Conservation (phyloP, 2,329 filamentous ascomycete species). For the Trichoderma polysporum region DNA sequence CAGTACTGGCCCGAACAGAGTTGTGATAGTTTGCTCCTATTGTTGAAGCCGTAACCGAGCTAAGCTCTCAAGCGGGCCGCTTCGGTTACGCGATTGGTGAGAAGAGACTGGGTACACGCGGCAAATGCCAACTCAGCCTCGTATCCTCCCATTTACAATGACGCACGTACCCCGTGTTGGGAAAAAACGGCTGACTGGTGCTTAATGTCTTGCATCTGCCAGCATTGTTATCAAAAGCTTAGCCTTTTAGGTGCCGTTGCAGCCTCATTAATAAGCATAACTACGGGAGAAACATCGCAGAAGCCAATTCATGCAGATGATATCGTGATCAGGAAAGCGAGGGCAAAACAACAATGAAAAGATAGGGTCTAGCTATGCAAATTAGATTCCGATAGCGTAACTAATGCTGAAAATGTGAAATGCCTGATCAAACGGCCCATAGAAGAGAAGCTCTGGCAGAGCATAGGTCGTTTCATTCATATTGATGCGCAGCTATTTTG, state of each 20-base stretch:
- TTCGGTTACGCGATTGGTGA: neutral
- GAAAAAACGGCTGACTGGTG: neutral
- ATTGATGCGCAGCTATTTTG: neutral
- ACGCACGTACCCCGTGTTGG: neutral
- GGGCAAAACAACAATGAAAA: neutral
- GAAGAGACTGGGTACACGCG: neutral
- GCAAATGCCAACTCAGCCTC: conserved; percentile 15
- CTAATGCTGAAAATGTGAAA: neutral
- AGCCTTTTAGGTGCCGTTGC: neutral
- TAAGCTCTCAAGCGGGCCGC: neutral
- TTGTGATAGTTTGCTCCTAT: neutral
- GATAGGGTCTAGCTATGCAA: neutral
- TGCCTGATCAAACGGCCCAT: too few species aligned
- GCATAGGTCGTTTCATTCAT: too few species aligned
- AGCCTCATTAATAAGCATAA: neutral
- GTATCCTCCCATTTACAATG: neutral
- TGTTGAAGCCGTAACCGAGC: neutral
- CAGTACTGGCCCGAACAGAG: neutral
- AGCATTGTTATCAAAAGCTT: neutral
- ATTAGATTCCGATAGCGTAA: neutral
- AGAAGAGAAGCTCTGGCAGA: too few species aligned
- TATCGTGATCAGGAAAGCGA: neutral
- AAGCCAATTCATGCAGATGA: neutral
- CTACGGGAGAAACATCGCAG: neutral
- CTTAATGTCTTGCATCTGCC: neutral